Conservation (phyloP, 176 grass and related monocot genomes). For the Oryza glaberrima region DNA sequence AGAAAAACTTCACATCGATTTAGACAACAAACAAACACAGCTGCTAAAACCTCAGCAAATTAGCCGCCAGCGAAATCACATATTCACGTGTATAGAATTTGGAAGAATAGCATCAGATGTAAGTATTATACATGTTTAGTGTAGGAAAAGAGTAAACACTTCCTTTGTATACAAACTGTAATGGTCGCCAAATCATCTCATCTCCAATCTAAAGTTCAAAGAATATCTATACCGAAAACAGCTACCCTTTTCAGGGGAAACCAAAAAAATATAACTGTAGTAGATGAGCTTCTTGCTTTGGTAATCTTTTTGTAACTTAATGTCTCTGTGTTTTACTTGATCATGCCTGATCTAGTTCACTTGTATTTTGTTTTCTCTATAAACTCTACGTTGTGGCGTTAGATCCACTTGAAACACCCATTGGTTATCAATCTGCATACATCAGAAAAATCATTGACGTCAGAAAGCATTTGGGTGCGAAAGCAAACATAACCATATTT, state of each 20-base stretch:
- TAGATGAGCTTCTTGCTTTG: neutral
- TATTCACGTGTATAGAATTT: neutral
- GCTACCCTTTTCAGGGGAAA: neutral
- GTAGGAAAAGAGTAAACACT: constrained; percentile 21
- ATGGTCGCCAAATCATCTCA: constrained; percentile 28
- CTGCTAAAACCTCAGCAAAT: too few relatives aligned
- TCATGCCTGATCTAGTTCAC: constrained; percentile 7
- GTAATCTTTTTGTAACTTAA: neutral
- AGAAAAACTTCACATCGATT: too few relatives aligned
- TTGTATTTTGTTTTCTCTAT: neutral
- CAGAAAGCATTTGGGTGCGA: neutral
- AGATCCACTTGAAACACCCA: neutral
- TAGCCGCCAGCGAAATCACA: neutral
- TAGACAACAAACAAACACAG: too few relatives aligned
- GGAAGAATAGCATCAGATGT: constrained; percentile 29
- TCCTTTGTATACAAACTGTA: constrained; percentile 33
- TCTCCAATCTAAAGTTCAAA: constrained; percentile 31
- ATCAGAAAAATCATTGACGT: constrained; percentile 9
- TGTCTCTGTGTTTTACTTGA: neutral
- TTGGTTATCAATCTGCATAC: constrained; percentile 36
- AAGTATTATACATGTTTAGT: neutral
- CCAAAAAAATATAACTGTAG: neutral
- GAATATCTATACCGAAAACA: constrained; percentile 16
- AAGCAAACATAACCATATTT: neutral
- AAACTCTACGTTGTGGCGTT: neutral